A percentile compares a stretch with the other conserved stretches of the same genome.
These are phyloP conservation scores for Claviceps arundinis DNA, from an alignment of 2,329 filamentous ascomycete species.

Conservation along the genomic window DNA sequence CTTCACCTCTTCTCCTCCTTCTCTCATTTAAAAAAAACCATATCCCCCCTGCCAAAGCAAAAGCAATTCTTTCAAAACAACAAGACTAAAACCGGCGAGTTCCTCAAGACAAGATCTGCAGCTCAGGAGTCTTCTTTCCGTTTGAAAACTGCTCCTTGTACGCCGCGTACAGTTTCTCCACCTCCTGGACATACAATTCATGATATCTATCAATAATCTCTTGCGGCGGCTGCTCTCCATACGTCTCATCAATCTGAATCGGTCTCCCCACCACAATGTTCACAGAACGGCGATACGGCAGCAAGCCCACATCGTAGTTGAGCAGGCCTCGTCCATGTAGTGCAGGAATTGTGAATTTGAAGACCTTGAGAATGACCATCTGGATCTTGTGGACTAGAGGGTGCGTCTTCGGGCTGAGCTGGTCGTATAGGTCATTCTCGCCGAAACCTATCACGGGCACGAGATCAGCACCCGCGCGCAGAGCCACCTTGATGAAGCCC, in stretches of 20 bases:
- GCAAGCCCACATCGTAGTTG: conserved; percentile 93
- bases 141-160: conserved; percentile 66
- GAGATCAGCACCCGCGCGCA: conserved; percentile 82
- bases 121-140: conserved; percentile 47
- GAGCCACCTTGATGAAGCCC: conserved; percentile 86
- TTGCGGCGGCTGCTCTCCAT: conserved; percentile 48
- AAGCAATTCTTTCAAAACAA: not conserved
- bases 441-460: conserved; percentile 89
- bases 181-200: conserved; percentile 60
- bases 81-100: not conserved
- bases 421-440: conserved; percentile 92
- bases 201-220: conserved; percentile 73
- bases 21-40: not conserved
- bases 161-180: conserved; percentile 58
- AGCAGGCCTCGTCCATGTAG: conserved; percentile 87
- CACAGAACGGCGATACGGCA: conserved; percentile 80
- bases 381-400: conserved; percentile 71
- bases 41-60: too few species aligned
- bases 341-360: conserved; percentile 86
- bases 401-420: conserved; percentile 64
- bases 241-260: conserved; percentile 51
- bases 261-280: conserved; percentile 84
- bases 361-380: conserved; percentile 67
- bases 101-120: conserved; percentile 48
- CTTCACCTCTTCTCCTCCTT: not conserved